Base-by-base conservation (phyloP, 2,329 filamentous ascomycete genomes). In the Phialocephala sp. region DNA sequence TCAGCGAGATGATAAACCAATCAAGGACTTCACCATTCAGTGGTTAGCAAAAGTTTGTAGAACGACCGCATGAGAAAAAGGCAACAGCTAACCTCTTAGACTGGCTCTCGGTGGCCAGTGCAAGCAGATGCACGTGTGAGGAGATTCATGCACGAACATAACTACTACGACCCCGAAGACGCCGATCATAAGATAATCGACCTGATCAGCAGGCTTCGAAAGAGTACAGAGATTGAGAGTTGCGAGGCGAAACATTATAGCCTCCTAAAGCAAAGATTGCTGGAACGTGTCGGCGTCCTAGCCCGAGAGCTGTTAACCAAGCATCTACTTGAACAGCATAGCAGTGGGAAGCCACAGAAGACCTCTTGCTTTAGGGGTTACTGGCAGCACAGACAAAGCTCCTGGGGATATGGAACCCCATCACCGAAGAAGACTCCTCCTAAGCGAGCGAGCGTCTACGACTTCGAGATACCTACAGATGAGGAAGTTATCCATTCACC, bases 71-170 rank as follows among this genome's bases (percentile, higher is more conserved):
- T 8, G n/a, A 11, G 12, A 47, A n/a, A 8, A 22, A 47, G 12
- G 12, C 24, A 5, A 41, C 15, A 32, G 37, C 41, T 22, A 37
- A 60, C 41, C 15, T n/a, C 1, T 9, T 35, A 55, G 57, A 47
- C 37, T 8, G 27, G 15, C 22, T 35, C 56, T 15, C 5, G 22
- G 9, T 64, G 56, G 62, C 62, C 62, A 27, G n/a, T 15, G 11
- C 24, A 58, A 18, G 62, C 62, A 32, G 62, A 64, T 56, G 52
- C 45, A 22, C 57, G 62, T 24, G 20, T 64, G 11, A 35, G 32
- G 20, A 47, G 35, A 9, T 60, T 60, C 36, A 64, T 64, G 57
- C 62, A 64, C 35, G 50, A 45, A 2, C 24, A 60, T 8, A 14
- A 60, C 18, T 43, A 24, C 45, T 64, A 64, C 52, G 37, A 60